Evolutionary conservation across 805 yeast genomes (phyloP).

Genomic region (Candida andamanensis): DNA sequence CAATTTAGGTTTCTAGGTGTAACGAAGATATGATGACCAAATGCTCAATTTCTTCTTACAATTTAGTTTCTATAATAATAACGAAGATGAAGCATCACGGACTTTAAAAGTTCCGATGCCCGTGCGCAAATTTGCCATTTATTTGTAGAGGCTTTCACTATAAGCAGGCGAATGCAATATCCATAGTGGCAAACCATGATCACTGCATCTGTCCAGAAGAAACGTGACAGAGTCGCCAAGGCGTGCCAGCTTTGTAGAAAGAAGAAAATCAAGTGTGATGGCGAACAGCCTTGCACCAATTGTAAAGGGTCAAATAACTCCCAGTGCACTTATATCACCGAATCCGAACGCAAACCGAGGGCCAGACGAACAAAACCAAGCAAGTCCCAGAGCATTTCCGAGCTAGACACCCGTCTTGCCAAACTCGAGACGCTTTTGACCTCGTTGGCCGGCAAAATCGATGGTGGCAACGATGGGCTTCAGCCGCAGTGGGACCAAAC

Average conservation of each 20-base stretch:
- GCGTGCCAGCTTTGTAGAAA: slow-evolving; percentile 35
- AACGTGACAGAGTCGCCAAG: slow-evolving; percentile 29
- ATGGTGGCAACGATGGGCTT: background rate
- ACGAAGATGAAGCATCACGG: too few relatives aligned
- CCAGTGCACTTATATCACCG: slow-evolving; percentile 22
- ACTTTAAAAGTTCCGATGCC: too few relatives aligned
- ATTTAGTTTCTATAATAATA: too few relatives aligned
- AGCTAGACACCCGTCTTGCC: slow-evolving; percentile 9
- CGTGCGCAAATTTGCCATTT: too few relatives aligned
- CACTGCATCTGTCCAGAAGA: too few relatives aligned
- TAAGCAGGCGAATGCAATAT: too few relatives aligned
- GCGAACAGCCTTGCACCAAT: slow-evolving; percentile 29
- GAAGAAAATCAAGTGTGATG: slow-evolving; percentile 36
- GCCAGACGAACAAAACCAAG: slow-evolving; percentile 2
- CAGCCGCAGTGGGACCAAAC: background rate
- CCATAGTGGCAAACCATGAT: too few relatives aligned
- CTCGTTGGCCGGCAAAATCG: slow-evolving; percentile 7
- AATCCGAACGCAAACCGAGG: slow-evolving; percentile 12
- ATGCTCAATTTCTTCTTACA: too few relatives aligned
- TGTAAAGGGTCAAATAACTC: slow-evolving; percentile 20
- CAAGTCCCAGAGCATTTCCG: slow-evolving; percentile 6
- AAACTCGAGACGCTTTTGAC: slow-evolving; percentile 8
- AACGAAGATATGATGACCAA: too few relatives aligned
- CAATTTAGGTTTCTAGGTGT: too few relatives aligned
- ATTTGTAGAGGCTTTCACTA: too few relatives aligned